Evolutionary conservation across 352 stramenopile genomes (phyloP).

Genomic region (Saprolegnia parasitica): DNA sequence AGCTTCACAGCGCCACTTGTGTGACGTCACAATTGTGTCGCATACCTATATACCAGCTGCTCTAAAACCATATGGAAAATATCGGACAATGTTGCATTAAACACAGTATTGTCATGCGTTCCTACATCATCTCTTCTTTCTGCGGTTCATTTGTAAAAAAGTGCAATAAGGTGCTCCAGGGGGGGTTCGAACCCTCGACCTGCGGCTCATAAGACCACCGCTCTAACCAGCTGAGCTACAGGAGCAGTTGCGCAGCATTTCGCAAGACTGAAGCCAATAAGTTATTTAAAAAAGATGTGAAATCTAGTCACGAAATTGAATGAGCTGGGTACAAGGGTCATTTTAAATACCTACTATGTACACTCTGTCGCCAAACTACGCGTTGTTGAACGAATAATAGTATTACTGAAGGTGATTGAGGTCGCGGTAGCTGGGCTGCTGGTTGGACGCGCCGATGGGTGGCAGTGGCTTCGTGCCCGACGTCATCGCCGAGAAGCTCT

Average conservation of each 20-base stretch:
- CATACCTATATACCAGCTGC: too few species aligned
- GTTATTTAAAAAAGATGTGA: background rate
- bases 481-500: background rate
- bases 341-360: too few species aligned
- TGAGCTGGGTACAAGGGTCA: background rate
- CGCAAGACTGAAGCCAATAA: background rate
- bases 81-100: too few species aligned
- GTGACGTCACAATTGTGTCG: too few species aligned
- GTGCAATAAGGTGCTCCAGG: constrained; percentile 39
- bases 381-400: background rate
- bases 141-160: background rate
- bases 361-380: background rate
- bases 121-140: too few species aligned
- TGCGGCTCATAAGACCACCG: constrained; percentile 64
- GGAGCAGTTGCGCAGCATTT: constrained; percentile 31
- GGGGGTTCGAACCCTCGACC: constrained; percentile 60
- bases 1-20: too few species aligned
- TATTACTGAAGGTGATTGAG: background rate
- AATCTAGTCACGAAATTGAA: background rate
- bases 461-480: background rate
- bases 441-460: constrained; percentile 20
- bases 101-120: too few species aligned
- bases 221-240: constrained; percentile 73
- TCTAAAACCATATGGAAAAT: too few species aligned
- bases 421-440: constrained; percentile 21